Conservation (phyloP, 2,329 filamentous ascomycete genomes). For the Juglanconis oblonga region DNA sequence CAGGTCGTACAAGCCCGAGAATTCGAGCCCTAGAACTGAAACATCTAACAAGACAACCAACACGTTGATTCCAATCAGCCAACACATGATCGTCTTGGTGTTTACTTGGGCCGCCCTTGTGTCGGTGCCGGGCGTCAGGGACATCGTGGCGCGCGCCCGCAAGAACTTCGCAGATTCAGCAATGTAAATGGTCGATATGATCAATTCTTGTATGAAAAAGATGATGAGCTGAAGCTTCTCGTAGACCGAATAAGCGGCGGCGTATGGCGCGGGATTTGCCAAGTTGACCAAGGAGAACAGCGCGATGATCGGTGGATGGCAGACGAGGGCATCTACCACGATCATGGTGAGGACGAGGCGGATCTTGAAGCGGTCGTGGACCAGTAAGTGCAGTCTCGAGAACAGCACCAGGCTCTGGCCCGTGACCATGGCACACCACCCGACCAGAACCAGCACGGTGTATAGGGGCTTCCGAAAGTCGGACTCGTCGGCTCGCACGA, state of each 20-base stretch:
- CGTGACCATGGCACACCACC: conserved; percentile 55
- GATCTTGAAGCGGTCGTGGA: conserved; percentile 42
- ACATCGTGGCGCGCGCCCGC: neutral
- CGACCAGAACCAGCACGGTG: conserved; percentile 38
- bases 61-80: conserved; percentile 44
- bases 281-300: conserved; percentile 44
- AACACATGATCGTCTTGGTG: conserved; percentile 20
- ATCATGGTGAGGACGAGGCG: conserved; percentile 49
- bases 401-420: conserved; percentile 54
- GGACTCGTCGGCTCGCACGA: conserved; percentile 35
- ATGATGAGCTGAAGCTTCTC: conserved; percentile 29
- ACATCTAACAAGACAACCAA: conserved; percentile 45
- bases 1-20: conserved; percentile 11
- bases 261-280: conserved; percentile 29
- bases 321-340: conserved; percentile 43
- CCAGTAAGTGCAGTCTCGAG: conserved; percentile 52
- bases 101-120: conserved; percentile 30
- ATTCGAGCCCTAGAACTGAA: conserved; percentile 16
- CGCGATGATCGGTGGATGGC: conserved; percentile 48
- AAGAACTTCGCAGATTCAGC: conserved; percentile 4
- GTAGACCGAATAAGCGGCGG: conserved; percentile 34
- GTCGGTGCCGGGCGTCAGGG: conserved; percentile 5
- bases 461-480: conserved; percentile 24
- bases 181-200: conserved; percentile 15
- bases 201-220: conserved; percentile 11